A percentile compares a stretch with the other conserved stretches of the same genome.
These are phyloP conservation scores for Kodamaea suecica DNA, from an alignment of 1,139 yeast species.

Conservation along the genomic window DNA sequence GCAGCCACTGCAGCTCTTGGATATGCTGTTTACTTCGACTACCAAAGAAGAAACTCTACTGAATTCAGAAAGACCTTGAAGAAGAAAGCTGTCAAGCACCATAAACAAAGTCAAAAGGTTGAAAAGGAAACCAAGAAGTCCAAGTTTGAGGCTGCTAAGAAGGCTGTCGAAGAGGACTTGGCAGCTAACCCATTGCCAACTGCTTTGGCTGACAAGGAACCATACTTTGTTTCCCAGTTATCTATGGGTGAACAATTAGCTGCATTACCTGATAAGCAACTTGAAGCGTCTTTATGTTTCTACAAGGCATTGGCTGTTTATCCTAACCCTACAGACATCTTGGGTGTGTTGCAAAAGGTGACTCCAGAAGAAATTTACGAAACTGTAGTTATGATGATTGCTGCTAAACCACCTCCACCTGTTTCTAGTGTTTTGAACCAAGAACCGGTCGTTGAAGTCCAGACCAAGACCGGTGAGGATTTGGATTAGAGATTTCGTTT, in stretches of 20 bases:
- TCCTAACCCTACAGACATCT: conserved; percentile 90
- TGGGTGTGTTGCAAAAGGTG: conserved; percentile 84
- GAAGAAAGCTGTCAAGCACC: conserved; percentile 58
- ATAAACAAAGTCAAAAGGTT: conserved; percentile 53
- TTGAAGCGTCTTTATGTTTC: conserved; percentile 83
- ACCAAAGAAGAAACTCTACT: conserved; percentile 78
- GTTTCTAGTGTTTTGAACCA: conserved; percentile 63
- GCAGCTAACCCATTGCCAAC: conserved; percentile 74
- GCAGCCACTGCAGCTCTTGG: conserved; percentile 60
- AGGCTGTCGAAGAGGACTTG: conserved; percentile 62
- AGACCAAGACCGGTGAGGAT: conserved; percentile 33
- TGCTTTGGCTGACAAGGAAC: conserved; percentile 65
- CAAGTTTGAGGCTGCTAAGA: conserved; percentile 58
- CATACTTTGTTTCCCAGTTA: conserved; percentile 77
- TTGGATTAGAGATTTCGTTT: conserved; percentile 31
- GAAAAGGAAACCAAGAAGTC: conserved; percentile 59
- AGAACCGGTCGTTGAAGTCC: conserved; percentile 11
- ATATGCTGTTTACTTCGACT: conserved; percentile 87
- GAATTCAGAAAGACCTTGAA: conserved; percentile 77
- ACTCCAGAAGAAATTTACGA: conserved; percentile 82
- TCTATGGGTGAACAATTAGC: conserved; percentile 78
- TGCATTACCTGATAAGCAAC: conserved; percentile 53
- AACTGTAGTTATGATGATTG: conserved; percentile 81
- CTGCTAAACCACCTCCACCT: conserved; percentile 82
- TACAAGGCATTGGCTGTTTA: conserved; percentile 93